Conservation (phyloP, 345 rosid species). For the Hypericum androsaemum region DNA sequence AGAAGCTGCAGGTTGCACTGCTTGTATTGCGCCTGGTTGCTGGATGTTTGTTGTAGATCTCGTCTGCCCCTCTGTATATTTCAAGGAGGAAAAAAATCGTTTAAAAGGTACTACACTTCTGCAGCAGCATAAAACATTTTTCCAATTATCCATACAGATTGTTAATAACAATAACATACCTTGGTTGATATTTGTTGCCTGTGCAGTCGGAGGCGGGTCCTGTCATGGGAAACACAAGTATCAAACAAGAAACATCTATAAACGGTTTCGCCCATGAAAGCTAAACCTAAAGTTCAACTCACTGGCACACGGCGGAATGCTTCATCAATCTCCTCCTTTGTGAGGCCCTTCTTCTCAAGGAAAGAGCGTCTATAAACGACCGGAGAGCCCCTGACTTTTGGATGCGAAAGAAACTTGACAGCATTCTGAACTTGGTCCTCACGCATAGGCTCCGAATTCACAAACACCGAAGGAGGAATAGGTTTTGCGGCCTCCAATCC, state of each 20-base stretch:
- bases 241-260: constrained; percentile 1
- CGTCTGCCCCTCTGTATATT: constrained; percentile 37
- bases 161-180: constrained; percentile 29
- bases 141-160: too few relatives aligned
- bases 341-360: constrained; percentile 93
- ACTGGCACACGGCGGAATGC: constrained; percentile 94
- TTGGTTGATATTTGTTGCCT: constrained; percentile 38
- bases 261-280: not conserved
- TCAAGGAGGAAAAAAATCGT: constrained; percentile 8
- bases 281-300: constrained; percentile 11
- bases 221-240: constrained; percentile 21
- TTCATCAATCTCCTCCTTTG: constrained; percentile 94
- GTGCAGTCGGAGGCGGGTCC: constrained; percentile 80
- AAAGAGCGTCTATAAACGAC: constrained; percentile 82
- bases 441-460: constrained; percentile 78
- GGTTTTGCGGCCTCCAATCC: constrained; percentile 34
- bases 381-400: constrained; percentile 85
- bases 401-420: constrained; percentile 89
- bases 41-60: constrained; percentile 44
- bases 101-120: too few relatives aligned
- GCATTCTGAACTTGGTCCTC: constrained; percentile 97
- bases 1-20: constrained; percentile 44
- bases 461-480: constrained; percentile 55
- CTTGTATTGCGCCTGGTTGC: constrained; percentile 42
- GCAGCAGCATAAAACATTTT: too few relatives aligned